Evolutionary conservation across 73 alveolate species (phyloP).

Genomic region (Effrenium voratum): DNA sequence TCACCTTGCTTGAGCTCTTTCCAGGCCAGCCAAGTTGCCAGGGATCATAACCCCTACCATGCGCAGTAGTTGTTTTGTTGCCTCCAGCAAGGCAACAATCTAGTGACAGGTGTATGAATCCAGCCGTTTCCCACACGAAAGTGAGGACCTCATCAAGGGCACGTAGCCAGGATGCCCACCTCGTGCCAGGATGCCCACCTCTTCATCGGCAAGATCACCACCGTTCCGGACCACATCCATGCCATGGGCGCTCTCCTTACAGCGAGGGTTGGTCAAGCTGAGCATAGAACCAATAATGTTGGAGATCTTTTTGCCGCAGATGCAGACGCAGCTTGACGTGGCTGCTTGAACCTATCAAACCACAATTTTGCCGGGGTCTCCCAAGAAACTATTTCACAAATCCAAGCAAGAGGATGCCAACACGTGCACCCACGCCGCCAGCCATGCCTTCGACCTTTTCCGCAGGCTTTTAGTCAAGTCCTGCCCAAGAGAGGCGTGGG

Average conservation of each 20-base stretch:
- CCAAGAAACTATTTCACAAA: too few species aligned
- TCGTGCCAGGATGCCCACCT: constrained; percentile 4
- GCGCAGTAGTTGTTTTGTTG: neutral
- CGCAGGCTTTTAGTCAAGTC: too few species aligned
- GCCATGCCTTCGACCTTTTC: too few species aligned
- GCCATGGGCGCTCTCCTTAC: neutral
- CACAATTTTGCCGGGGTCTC: too few species aligned
- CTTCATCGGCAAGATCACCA: constrained; percentile 3
- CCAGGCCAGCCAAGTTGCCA: neutral
- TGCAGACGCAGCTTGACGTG: too few species aligned
- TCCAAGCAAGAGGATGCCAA: too few species aligned
- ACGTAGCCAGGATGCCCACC: neutral
- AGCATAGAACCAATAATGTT: too few species aligned
- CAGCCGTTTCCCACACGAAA: neutral
- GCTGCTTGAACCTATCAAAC: too few species aligned
- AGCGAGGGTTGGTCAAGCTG: neutral
- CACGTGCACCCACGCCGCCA: too few species aligned
- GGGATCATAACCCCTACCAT: neutral
- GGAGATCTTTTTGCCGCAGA: too few species aligned
- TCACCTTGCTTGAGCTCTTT: neutral
- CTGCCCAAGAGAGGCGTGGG: too few species aligned
- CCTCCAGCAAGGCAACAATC: neutral
- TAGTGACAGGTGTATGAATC: neutral
- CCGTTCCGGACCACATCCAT: neutral
- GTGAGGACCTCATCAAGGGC: neutral